Base-by-base conservation (phyloP, 768 basidiomycete genomes). In the Botryobasidium botryosum region DNA sequence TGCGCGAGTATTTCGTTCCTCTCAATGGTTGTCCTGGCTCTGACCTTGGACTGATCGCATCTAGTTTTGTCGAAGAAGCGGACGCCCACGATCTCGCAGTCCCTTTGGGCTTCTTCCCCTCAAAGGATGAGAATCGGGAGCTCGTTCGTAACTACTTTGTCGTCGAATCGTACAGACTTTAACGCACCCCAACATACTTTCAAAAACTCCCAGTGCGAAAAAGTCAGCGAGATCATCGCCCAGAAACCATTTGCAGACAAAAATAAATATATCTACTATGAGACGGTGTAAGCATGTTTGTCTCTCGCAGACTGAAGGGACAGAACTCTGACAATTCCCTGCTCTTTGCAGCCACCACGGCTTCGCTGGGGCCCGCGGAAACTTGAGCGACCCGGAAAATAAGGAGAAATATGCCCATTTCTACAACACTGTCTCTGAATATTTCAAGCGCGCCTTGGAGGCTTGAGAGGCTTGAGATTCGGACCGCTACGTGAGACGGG, bases 361-460 rank as follows among this genome's bases (percentile, higher is more conserved):
- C 29, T 79, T 68, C 64, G 72, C 75, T 4, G 77, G 74, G n/a
- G 76, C 77, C 3, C 64, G 75, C 38, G 75, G 65, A 2, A 62
- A 78, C 55, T 61, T 77, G 43, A 62, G 66, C 23, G 62, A 76
- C 43, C 56, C 62, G 18, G 72, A 75, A 46, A 77, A 75, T 57
- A 67, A 68, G 55, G 69, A 69, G 55, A 68, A 71, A 66, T 76
- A 59, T 46, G 62, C n/a, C n/a, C n/a, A n/a, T n/a, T n/a, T n/a
- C n/a, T n/a, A n/a, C n/a, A n/a, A n/a, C n/a, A n/a, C n/a, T n/a
- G n/a, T n/a, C n/a, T n/a, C n/a, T n/a, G n/a, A n/a, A n/a, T n/a
- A n/a, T n/a, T n/a, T n/a, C n/a, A n/a, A n/a, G n/a, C n/a, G n/a
- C n/a, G n/a, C n/a, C n/a, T n/a, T n/a, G n/a, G n/a, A n/a, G n/a